Conservation (phyloP, 495 filamentous ascomycete species). For the Penicillium manginii region DNA sequence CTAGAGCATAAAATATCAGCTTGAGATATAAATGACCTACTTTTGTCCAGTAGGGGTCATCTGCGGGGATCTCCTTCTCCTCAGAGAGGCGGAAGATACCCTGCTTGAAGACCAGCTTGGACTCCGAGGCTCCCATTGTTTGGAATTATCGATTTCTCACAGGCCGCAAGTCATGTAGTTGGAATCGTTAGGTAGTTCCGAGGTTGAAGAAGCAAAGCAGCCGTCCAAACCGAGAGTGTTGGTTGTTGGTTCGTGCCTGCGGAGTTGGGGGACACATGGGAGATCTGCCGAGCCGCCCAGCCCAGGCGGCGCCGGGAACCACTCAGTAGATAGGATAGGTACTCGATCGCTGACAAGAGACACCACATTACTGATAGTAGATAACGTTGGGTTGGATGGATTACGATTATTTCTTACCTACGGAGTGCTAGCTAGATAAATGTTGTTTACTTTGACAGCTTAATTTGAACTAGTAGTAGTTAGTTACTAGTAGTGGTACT, state of each 20-base stretch:
- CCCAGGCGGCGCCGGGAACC: background rate
- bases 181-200: constrained; percentile 2
- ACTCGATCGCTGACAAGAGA: too few species aligned
- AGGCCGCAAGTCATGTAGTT: constrained; percentile 35
- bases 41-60: constrained; percentile 92
- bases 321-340: too few species aligned
- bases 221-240: background rate
- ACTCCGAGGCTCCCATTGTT: constrained; percentile 96
- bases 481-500: too few species aligned
- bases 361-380: too few species aligned
- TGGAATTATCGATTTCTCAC: constrained; percentile 31
- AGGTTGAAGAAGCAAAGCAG: constrained; percentile 1
- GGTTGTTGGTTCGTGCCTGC: constrained; percentile 25
- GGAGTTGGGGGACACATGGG: constrained; percentile 17
- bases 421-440: too few species aligned
- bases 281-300: constrained; percentile 5
- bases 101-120: constrained; percentile 98
- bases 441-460: too few species aligned
- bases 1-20: too few species aligned
- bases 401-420: too few species aligned
- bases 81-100: constrained; percentile 97
- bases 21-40: constrained; percentile 46
- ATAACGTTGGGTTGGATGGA: too few species aligned
- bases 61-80: constrained; percentile 81
- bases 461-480: too few species aligned